Conservation (phyloP, 2,329 filamentous ascomycete genomes). For the Hymenoscyphus infarciens region DNA sequence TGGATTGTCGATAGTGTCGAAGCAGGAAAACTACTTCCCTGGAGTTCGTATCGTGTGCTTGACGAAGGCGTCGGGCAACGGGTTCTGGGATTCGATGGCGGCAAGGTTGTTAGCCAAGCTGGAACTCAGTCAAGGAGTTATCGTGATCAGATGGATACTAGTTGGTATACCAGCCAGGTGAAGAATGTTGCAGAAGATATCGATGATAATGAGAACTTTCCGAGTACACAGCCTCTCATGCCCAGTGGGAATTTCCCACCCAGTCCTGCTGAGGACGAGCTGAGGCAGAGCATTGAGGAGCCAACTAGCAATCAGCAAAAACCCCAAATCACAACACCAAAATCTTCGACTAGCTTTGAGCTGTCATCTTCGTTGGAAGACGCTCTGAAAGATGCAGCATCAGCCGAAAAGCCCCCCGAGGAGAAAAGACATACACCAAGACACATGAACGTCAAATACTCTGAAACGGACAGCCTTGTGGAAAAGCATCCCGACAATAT, state of each 20-base stretch:
- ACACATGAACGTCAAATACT: not conserved
- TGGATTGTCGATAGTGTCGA: constrained; percentile 91
- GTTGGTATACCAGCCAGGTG: constrained; percentile 78
- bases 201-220: constrained; percentile 38
- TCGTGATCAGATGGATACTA: constrained; percentile 73
- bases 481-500: not conserved
- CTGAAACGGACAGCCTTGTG: not conserved
- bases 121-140: constrained; percentile 64
- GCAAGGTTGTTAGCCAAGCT: constrained; percentile 63
- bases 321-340: constrained; percentile 10
- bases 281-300: constrained; percentile 10
- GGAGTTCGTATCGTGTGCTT: constrained; percentile 79
- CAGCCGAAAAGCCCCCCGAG: not conserved
- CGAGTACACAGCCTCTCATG: constrained; percentile 23
- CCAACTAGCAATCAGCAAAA: constrained; percentile 4
- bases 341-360: constrained; percentile 31
- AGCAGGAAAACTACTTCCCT: constrained; percentile 77
- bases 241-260: constrained; percentile 17
- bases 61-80: constrained; percentile 83
- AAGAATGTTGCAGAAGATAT: constrained; percentile 42
- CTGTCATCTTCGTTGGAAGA: constrained; percentile 35
- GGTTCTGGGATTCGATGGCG: constrained; percentile 60
- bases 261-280: constrained; percentile 8
- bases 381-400: constrained; percentile 27
- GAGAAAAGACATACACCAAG: not conserved